These are phyloP conservation scores for Diplotaxis tenuifolia DNA, from an alignment of 345 rosid genomes.

Conservation along the genomic window DNA sequence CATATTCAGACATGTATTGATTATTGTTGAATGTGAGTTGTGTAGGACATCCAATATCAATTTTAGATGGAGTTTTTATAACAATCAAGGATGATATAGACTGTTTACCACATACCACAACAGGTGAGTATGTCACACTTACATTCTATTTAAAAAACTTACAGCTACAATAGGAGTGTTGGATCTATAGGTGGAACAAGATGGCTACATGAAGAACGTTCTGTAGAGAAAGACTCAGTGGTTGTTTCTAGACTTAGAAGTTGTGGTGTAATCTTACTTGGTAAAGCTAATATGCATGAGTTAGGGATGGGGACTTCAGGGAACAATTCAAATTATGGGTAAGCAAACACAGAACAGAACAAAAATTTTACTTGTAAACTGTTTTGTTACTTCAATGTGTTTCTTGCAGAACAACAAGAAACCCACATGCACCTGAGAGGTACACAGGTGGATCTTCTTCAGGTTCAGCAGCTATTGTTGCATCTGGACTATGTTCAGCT, in stretches of 20 bases:
- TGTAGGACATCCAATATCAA: constrained; percentile 74
- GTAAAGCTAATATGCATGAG: constrained; percentile 95
- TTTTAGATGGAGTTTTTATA: constrained; percentile 78
- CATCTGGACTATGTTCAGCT: constrained; percentile 88
- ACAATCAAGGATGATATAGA: constrained; percentile 92
- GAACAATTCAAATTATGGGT: constrained; percentile 91
- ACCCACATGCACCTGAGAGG: constrained; percentile 77
- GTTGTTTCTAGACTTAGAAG: constrained; percentile 66
- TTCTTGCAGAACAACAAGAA: constrained; percentile 78
- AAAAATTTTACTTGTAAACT: constrained; percentile 1
- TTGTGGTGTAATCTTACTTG: constrained; percentile 78
- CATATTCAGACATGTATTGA: constrained; percentile 11
- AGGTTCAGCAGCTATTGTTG: constrained; percentile 90
- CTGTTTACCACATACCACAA: constrained; percentile 68
- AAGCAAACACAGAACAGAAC: constrained; percentile 26
- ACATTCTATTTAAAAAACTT: not conserved
- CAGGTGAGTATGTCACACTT: constrained; percentile 52
- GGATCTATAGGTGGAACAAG: constrained; percentile 65
- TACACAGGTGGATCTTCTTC: constrained; percentile 96
- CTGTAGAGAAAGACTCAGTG: constrained; percentile 61
- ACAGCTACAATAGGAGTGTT: not conserved
- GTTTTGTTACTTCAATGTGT: constrained; percentile 9
- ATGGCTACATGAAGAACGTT: constrained; percentile 77
- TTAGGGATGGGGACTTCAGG: constrained; percentile 97
- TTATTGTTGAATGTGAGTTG: constrained; percentile 13